Conservation (phyloP, 148 eudicot genomes). For the Salicornia ramosissima region DNA sequence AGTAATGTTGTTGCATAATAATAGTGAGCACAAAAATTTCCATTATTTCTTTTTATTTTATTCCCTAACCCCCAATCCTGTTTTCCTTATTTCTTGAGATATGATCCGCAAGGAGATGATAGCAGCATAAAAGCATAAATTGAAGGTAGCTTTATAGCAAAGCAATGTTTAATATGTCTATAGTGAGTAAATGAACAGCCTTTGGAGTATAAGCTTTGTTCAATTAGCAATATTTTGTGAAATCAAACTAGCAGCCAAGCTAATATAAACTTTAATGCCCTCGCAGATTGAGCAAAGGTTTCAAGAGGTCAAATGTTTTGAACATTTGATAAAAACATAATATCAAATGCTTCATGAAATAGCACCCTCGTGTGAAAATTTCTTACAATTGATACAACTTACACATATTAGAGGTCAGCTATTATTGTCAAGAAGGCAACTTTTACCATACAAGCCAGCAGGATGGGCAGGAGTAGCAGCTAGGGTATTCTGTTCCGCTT, state of each 20-base stretch:
- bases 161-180: background rate
- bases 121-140: background rate
- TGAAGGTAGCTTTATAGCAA: background rate
- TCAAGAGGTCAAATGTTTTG: no score
- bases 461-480: slow-evolving; percentile 97
- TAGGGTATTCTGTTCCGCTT: slow-evolving; percentile 70
- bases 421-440: slow-evolving; percentile 3
- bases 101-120: background rate
- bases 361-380: background rate
- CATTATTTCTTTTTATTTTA: background rate
- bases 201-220: background rate
- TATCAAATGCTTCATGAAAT: background rate
- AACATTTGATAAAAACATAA: no score
- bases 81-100: background rate
- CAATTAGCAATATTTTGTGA: background rate
- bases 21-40: no score
- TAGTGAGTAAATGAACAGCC: background rate
- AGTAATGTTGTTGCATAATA: background rate
- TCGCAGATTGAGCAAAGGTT: background rate
- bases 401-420: background rate
- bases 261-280: background rate
- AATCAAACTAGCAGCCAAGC: background rate
- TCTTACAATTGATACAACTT: background rate
- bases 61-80: background rate
- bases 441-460: slow-evolving; percentile 75